Base-by-base conservation (phyloP, 2,329 filamentous ascomycete species). In the Pezicula neosporulosa region DNA sequence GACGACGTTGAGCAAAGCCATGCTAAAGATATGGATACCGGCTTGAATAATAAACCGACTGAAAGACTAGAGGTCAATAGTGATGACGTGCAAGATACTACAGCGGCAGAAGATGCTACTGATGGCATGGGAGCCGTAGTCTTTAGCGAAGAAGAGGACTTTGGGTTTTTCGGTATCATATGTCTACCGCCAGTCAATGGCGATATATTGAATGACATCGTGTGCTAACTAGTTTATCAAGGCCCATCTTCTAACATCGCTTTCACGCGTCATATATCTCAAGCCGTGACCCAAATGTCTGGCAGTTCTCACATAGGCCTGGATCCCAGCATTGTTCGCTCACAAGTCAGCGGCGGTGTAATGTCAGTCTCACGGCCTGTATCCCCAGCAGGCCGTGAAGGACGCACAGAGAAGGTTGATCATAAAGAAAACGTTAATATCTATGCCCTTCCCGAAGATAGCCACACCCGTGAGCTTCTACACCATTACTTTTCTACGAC, bases 191-290 rank as follows among this genome's bases (percentile, higher is more conserved):
- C 15, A 35, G 36, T 38, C 16, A 21, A 19, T 47, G 19, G 12
- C 27, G 4, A 33, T 44, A 44, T 18, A 43, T 37, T 44, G 39
- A 24, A 48, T 13, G 24, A 24, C 5, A 24, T 24, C 7, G 24
- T 24, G 24, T 24, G 24, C 24, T 24, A 24, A 24, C 24, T 6
- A 24, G 24, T 6, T 24, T 24, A 6, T 24, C 24, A 19, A 70
- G 68, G 69, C 3, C 67, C 70, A 21, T 71, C 70, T 6, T 73
- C 71, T 2, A 74, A 74, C 55, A 72, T 73, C 46, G 67, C 69
- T 10, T 71, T 74, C 50, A 64, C 66, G 8, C 62, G 68, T 4
- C 65, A 69, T 33, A 66, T 74, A 19, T 66, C 68, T 16, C 60
- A 62, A 30, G 63, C 68, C 38, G 24, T 24, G 24, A 24, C 24